Evolutionary conservation across 2,329 filamentous ascomycete genomes (phyloP), one percentile per base, ranked within the genome.

Genomic region (Tricladium varicosporioides): DNA sequence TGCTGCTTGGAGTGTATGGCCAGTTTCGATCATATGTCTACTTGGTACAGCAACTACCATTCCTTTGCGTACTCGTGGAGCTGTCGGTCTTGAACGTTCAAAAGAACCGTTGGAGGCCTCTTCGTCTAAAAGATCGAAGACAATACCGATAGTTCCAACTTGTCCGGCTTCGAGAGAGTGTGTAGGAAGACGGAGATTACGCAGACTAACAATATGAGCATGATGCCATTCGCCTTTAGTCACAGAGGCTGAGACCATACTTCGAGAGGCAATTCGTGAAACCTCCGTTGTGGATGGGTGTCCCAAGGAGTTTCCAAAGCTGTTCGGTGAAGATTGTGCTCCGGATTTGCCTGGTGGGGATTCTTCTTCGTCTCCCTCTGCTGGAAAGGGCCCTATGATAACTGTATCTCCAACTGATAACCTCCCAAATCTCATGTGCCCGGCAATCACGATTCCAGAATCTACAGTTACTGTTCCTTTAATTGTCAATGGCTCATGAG

Each of bases 101-200:
- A 66, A 64, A 8, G 64, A 45, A 43, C 64, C 65, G 56, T 72
- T 69, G 4, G 68, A 65, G 4, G 63, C 48, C n/a, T 71, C 70
- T 19, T 73, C 70, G 14, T 70, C 60, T 1, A 72, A 65, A 4
- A 73, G 68, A 32, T 81, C 76, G n/a, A 88, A 80, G 2, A 88
- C 80, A 51, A 97, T 77, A 0, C 92, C 93, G 53, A 99, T 82
- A 0, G 92, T 97, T 0, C 93, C 94, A 5, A 93, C 92, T 73
- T 99, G 93, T 9, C 91, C 91, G 14, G 86, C 80, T 51, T 86
- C 80, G 7, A 97, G 79, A 0, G 81, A 84, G 48, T 85, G 84
- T 0, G 97, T 92, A 0, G 93, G 91, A 2, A 97, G 78, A 5
- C 93, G 85, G 8, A 99, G 78, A 65, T 96, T 96, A 18, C 93